Conservation (phyloP, 2,329 filamentous ascomycete species). For the Geosmithia morbida region DNA sequence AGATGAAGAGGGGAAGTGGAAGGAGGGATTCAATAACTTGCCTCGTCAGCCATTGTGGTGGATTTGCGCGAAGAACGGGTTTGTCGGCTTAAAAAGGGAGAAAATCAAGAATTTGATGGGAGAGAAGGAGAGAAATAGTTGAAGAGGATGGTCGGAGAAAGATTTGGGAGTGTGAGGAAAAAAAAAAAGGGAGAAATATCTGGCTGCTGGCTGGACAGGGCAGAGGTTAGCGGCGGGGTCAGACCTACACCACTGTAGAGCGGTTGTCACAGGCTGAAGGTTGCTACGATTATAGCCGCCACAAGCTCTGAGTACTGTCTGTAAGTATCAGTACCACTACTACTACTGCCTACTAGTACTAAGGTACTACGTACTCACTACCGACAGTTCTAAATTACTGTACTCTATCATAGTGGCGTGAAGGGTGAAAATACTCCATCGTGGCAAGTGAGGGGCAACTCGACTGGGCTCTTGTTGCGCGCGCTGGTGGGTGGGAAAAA, state of each 20-base stretch:
- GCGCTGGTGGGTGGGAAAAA: constrained; percentile 7
- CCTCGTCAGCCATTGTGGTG: constrained; percentile 46
- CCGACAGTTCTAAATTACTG: no score
- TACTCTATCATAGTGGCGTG: no score
- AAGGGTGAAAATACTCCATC: no score
- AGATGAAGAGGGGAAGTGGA: constrained; percentile 4
- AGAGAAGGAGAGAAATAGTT: constrained; percentile 6
- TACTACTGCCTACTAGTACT: no score
- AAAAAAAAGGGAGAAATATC: constrained; percentile 5
- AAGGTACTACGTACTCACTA: no score
- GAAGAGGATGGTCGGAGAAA: constrained; percentile 6
- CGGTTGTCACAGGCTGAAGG: neutral
- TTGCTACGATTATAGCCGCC: neutral
- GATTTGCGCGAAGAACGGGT: constrained; percentile 22
- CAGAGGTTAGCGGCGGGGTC: neutral
- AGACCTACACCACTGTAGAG: neutral
- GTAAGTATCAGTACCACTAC: no score
- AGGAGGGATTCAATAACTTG: constrained; percentile 5
- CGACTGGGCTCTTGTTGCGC: neutral
- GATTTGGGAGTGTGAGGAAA: constrained; percentile 5
- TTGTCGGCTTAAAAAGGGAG: constrained; percentile 9
- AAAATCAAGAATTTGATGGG: neutral
- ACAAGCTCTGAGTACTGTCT: neutral
- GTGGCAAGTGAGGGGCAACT: neutral
- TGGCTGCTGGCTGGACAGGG: neutral